A percentile compares a stretch with the other conserved stretches of the same genome.
Evolutionary conservation across 208 protist species (phyloP).

Genomic region (Leptomonas seymouri): DNA sequence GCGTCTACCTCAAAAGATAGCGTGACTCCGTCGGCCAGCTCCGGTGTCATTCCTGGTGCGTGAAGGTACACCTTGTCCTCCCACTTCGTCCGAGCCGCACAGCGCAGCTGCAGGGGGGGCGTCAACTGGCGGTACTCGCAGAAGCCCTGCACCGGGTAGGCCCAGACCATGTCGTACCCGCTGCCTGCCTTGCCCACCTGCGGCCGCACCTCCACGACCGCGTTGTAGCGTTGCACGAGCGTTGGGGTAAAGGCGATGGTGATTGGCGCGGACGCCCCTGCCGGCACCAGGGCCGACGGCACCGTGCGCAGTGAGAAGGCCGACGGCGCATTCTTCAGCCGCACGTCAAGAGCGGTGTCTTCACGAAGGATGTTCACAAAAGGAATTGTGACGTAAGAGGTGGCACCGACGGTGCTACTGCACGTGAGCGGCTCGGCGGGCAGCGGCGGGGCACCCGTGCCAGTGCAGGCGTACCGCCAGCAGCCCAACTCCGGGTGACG

Average conservation of each 20-base stretch:
- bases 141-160: constrained; percentile 75
- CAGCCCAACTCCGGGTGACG: constrained; percentile 65
- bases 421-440: constrained; percentile 48
- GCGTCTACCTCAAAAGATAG: constrained; percentile 52
- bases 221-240: constrained; percentile 63
- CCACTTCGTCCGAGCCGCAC: constrained; percentile 56
- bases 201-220: constrained; percentile 62
- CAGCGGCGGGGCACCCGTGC: constrained; percentile 63
- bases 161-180: constrained; percentile 63
- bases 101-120: constrained; percentile 54
- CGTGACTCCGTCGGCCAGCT: constrained; percentile 28
- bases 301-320: constrained; percentile 43
- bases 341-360: constrained; percentile 40
- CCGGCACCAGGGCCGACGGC: constrained; percentile 27
- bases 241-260: constrained; percentile 66
- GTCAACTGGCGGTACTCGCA: constrained; percentile 73
- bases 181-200: constrained; percentile 19
- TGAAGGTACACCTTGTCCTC: constrained; percentile 55
- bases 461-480: constrained; percentile 83
- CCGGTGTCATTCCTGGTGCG: constrained; percentile 46
- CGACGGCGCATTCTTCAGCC: constrained; percentile 31
- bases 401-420: constrained; percentile 53
- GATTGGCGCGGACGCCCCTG: constrained; percentile 50
- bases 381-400: constrained; percentile 43
- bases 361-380: constrained; percentile 82